phyloP scores from a whole-genome alignment of 192 early-diverging fungal species.

The Coemansia sp. region DNA sequence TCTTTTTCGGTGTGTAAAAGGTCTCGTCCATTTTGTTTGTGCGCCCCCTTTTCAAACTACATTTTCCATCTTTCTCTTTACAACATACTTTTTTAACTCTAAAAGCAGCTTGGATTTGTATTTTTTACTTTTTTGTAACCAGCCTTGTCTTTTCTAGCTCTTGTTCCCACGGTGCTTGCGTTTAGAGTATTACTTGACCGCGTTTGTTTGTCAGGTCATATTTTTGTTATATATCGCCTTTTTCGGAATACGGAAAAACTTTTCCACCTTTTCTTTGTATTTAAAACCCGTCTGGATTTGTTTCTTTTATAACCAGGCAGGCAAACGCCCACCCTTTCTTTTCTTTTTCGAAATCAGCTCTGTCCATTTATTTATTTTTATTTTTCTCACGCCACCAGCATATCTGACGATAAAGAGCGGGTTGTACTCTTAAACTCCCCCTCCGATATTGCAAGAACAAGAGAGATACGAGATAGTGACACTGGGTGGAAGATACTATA shows the following conservation, averaged over 20 bases:
- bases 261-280: neutral
- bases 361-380: no score
- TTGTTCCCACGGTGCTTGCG: slow-evolving; percentile 3
- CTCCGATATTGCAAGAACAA: neutral
- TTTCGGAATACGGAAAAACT: neutral
- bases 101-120: neutral
- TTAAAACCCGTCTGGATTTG: no score
- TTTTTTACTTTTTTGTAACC: neutral
- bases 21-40: no score
- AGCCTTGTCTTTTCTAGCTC: neutral
- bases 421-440: no score
- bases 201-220: neutral
- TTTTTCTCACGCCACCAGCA: no score
- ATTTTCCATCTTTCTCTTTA: neutral
- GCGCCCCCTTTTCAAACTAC: neutral
- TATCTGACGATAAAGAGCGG: no score
- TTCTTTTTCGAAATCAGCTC: no score
- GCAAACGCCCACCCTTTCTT: no score
- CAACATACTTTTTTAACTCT: no score
- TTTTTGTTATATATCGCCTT: neutral
- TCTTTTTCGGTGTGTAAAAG: no score
- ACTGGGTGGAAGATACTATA: neutral
- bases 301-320: no score
- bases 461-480: neutral
- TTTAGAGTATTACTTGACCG: neutral